Percentiles rank a stretch among this genome's conserved stretches.
These are phyloP conservation scores for Capronia coronata DNA, from an alignment of 2,329 filamentous ascomycete species.

Conservation along the genomic window DNA sequence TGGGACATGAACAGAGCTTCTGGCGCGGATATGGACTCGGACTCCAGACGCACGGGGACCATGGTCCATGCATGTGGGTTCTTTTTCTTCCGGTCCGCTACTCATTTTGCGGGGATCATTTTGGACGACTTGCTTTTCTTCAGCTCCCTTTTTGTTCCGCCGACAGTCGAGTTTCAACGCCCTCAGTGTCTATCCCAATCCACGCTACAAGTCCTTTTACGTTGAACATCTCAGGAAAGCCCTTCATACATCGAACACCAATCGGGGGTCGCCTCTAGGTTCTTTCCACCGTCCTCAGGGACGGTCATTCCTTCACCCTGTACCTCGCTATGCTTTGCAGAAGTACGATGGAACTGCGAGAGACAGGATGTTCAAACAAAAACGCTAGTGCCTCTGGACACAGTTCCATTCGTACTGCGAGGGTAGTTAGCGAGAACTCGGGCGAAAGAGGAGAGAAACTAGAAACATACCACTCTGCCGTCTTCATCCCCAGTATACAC, in stretches of 20 bases:
- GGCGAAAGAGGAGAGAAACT: background rate
- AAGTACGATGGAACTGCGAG: too few species aligned
- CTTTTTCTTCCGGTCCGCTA: too few species aligned
- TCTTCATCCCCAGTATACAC: constrained; percentile 94
- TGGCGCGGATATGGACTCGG: background rate
- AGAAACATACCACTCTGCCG: constrained; percentile 69
- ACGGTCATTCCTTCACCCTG: background rate
- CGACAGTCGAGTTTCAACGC: background rate
- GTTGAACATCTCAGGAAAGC: too few species aligned
- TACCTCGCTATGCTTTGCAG: constrained; percentile 20
- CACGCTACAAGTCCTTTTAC: background rate
- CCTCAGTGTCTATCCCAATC: background rate
- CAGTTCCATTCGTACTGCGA: constrained; percentile 53
- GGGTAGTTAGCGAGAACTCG: constrained; percentile 9
- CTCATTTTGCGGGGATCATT: too few species aligned
- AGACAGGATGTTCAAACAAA: too few species aligned
- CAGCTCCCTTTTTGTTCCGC: background rate
- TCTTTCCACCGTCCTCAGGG: constrained; percentile 11
- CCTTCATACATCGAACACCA: too few species aligned
- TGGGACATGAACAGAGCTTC: background rate
- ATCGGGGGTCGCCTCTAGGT: too few species aligned
- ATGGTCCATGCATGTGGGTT: background rate
- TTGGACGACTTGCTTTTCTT: background rate
- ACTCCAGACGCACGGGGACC: too few species aligned
- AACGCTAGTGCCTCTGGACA: constrained; percentile 46